Percentiles rank a stretch among this genome's conserved stretches.
phyloP scores from a whole-genome alignment of 2,329 filamentous ascomycete species.

The Daldinia sp. region DNA sequence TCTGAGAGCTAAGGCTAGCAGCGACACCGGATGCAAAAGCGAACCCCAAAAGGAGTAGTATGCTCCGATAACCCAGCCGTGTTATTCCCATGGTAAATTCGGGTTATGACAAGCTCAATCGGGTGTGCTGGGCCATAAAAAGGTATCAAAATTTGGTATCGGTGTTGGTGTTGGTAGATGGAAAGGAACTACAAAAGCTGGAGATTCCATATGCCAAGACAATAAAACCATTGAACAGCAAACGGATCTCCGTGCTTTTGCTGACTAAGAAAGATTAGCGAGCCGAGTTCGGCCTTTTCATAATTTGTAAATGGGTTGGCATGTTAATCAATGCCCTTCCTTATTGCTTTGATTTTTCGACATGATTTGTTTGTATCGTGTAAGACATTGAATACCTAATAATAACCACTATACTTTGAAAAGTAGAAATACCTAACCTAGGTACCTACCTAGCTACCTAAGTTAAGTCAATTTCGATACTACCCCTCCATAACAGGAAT shows the following conservation, averaged over 20 bases:
- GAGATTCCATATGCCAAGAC: constrained; percentile 25
- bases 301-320: background rate
- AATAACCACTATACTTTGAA: background rate
- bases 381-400: background rate
- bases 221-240: background rate
- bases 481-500: background rate
- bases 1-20: constrained; percentile 24
- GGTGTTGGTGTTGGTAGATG: background rate
- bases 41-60: constrained; percentile 24
- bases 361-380: background rate
- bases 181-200: constrained; percentile 1
- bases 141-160: background rate
- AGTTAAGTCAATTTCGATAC: background rate
- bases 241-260: constrained; percentile 4
- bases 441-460: background rate
- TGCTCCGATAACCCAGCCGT: constrained; percentile 13
- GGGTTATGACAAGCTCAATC: background rate
- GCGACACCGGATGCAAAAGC: constrained; percentile 22
- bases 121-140: background rate
- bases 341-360: background rate
- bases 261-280: constrained; percentile 19
- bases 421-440: background rate
- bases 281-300: constrained; percentile 16
- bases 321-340: background rate
- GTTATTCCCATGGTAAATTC: constrained; percentile 15